A percentile compares a stretch with the other conserved stretches of the same genome.
Conservation (phyloP, 2,329 filamentous ascomycete genomes). For the Decorospora gaudefroyi region DNA sequence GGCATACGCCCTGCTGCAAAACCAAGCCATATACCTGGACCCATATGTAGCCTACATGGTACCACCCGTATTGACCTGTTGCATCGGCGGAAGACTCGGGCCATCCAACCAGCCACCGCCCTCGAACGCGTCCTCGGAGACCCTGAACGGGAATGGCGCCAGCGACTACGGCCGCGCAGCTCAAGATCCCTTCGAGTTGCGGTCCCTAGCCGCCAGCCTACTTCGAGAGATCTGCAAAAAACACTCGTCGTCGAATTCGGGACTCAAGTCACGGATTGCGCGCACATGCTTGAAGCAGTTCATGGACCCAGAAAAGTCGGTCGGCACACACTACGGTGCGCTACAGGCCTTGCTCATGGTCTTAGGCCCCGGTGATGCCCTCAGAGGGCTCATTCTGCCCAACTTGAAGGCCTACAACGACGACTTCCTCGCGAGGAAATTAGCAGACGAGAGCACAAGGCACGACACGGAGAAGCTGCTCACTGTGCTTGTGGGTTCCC, state of each 20-base stretch:
- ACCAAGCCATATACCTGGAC: slow-evolving; percentile 75
- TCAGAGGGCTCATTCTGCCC: slow-evolving; percentile 65
- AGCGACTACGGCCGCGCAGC: slow-evolving; percentile 29
- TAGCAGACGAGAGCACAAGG: slow-evolving; percentile 57
- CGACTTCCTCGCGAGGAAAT: slow-evolving; percentile 60
- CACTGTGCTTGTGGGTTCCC: slow-evolving; percentile 59
- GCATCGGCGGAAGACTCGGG: slow-evolving; percentile 82
- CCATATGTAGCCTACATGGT: slow-evolving; percentile 73
- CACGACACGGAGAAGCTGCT: slow-evolving; percentile 66
- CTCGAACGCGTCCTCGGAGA: slow-evolving; percentile 56
- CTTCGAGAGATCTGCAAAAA: slow-evolving; percentile 78
- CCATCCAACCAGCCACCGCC: slow-evolving; percentile 57
- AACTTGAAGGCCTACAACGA: slow-evolving; percentile 67
- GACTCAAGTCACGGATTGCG: slow-evolving; percentile 84
- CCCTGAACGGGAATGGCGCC: slow-evolving; percentile 39
- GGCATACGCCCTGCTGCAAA: slow-evolving; percentile 79
- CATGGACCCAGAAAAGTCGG: slow-evolving; percentile 80
- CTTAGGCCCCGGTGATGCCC: slow-evolving; percentile 69
- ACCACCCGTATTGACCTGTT: slow-evolving; percentile 86
- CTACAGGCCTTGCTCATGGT: slow-evolving; percentile 78
- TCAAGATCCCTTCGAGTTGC: slow-evolving; percentile 72
- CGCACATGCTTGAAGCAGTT: slow-evolving; percentile 93
- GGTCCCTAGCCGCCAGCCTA: slow-evolving; percentile 81
- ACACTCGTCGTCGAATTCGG: slow-evolving; percentile 78
- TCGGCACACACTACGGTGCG: slow-evolving; percentile 86